A percentile compares a stretch with the other conserved stretches of the same genome.
phyloP scores from a whole-genome alignment of 108 stramenopile species.

The Halocafeteria seosinensis region DNA sequence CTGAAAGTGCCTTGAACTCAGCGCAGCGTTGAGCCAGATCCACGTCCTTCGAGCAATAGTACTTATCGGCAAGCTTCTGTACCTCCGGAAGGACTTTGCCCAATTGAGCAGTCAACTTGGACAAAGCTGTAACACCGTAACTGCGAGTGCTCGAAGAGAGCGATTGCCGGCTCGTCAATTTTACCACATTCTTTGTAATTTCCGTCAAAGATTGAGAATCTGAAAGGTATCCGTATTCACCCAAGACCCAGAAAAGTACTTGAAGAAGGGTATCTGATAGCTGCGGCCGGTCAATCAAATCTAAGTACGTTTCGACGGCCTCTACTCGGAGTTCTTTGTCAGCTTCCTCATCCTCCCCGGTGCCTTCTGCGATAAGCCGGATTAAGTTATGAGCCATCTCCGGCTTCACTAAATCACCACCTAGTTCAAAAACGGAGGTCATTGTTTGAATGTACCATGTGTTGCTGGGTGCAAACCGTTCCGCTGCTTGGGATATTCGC shows the following conservation, averaged over 20 bases:
- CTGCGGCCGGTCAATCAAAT: constrained; percentile 43
- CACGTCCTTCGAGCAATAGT: constrained; percentile 56
- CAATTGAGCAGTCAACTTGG: constrained; percentile 79
- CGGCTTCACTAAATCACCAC: constrained; percentile 72
- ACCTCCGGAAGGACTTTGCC: constrained; percentile 65
- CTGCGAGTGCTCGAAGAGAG: constrained; percentile 46
- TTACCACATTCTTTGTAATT: constrained; percentile 54
- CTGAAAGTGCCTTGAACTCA: constrained; percentile 64
- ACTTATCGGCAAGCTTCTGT: constrained; percentile 60
- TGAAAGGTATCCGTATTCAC: constrained; percentile 84
- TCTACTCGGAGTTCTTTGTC: constrained; percentile 61
- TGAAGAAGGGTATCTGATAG: constrained; percentile 65
- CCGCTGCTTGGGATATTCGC: constrained; percentile 76
- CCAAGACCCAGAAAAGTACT: constrained; percentile 88
- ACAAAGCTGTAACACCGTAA: constrained; percentile 59
- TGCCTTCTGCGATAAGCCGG: constrained; percentile 82
- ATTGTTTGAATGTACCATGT: constrained; percentile 68
- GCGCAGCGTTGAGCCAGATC: constrained; percentile 76
- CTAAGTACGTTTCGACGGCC: constrained; percentile 70
- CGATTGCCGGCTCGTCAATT: constrained; percentile 19
- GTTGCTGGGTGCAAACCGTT: constrained; percentile 88
- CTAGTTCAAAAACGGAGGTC: constrained; percentile 65
- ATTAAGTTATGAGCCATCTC: constrained; percentile 81
- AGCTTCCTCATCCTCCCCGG: constrained; percentile 62
- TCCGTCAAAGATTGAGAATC: constrained; percentile 39